A percentile compares a stretch with the other conserved stretches of the same genome.
Evolutionary conservation across 225 moss, liverwort and hornwort genomes (phyloP).

Genomic region (Neckera pumila): DNA sequence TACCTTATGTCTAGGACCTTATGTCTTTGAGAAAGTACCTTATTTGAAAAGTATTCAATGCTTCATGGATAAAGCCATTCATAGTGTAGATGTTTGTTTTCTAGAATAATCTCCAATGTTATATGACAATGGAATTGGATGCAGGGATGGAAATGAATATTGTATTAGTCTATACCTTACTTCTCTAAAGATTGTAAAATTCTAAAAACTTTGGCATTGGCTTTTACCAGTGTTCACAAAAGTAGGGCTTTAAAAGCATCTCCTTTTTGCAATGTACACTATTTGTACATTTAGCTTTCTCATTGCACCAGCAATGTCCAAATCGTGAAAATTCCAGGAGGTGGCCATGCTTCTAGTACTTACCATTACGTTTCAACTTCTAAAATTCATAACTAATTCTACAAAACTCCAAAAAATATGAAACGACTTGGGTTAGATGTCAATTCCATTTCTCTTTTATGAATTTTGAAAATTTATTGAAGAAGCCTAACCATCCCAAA

Average conservation of each 20-base stretch:
- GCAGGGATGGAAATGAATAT: fast-evolving
- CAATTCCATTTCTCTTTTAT: too few relatives aligned
- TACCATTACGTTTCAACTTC: background rate
- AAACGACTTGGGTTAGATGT: fast-evolving
- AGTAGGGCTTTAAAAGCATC: fast-evolving
- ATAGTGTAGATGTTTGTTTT: fast-evolving
- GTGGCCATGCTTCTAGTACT: fast-evolving
- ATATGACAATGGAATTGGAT: background rate
- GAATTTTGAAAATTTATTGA: too few relatives aligned
- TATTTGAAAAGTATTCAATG: background rate
- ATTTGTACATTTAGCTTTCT: too few relatives aligned
- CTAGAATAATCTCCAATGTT: background rate
- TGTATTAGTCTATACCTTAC: too few relatives aligned
- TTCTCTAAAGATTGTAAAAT: background rate
- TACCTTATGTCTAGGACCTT: too few relatives aligned
- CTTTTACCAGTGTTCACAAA: fast-evolving
- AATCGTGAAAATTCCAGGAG: fast-evolving
- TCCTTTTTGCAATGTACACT: too few relatives aligned
- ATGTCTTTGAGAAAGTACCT: too few relatives aligned
- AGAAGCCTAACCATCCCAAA: background rate
- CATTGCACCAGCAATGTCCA: background rate
- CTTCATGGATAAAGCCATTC: background rate
- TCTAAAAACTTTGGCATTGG: too few relatives aligned
- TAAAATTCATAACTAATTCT: background rate
- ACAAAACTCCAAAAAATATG: background rate